These are phyloP conservation scores for Begonia peltatifolia DNA, from an alignment of 306 rosid species.

Conservation along the genomic window DNA sequence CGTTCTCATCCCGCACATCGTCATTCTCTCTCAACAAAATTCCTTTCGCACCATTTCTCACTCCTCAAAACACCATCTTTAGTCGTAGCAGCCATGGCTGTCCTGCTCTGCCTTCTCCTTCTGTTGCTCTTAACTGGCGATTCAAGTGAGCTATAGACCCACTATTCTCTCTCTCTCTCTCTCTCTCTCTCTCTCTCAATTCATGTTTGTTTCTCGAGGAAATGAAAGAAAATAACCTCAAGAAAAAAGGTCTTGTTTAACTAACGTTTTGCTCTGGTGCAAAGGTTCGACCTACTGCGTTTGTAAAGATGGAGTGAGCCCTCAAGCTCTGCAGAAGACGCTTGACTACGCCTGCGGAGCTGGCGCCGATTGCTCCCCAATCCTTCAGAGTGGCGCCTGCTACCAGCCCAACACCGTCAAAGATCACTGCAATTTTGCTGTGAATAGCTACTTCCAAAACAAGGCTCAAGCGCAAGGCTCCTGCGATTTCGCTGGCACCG, in stretches of 20 bases:
- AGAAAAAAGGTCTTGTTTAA: neutral
- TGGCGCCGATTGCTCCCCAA: slow-evolving; percentile 80
- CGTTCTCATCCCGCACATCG: no score
- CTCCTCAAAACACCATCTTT: no score
- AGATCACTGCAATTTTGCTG: slow-evolving; percentile 84
- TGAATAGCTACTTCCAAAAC: slow-evolving; percentile 76
- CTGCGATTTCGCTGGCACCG: slow-evolving; percentile 72
- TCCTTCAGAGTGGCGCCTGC: slow-evolving; percentile 58
- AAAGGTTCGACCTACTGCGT: slow-evolving; percentile 69
- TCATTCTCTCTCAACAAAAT: no score
- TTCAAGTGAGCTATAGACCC: slow-evolving; percentile 38
- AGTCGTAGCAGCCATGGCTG: slow-evolving; percentile 22
- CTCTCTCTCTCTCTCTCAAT: neutral
- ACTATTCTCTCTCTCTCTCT: neutral
- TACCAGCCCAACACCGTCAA: slow-evolving; percentile 73
- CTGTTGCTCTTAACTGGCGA: slow-evolving; percentile 28
- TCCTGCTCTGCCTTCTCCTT: slow-evolving; percentile 23
- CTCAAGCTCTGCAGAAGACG: slow-evolving; percentile 52
- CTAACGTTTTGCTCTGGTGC: neutral
- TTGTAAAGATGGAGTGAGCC: slow-evolving; percentile 64
- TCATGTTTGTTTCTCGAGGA: neutral
- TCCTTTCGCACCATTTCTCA: no score
- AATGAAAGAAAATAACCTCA: neutral
- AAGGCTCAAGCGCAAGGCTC: slow-evolving; percentile 45
- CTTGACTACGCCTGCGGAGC: slow-evolving; percentile 94